A percentile compares a stretch with the other conserved stretches of the same genome.
Evolutionary conservation across 257 asterid species (phyloP).

Genomic region (Solanum clarkiae): DNA sequence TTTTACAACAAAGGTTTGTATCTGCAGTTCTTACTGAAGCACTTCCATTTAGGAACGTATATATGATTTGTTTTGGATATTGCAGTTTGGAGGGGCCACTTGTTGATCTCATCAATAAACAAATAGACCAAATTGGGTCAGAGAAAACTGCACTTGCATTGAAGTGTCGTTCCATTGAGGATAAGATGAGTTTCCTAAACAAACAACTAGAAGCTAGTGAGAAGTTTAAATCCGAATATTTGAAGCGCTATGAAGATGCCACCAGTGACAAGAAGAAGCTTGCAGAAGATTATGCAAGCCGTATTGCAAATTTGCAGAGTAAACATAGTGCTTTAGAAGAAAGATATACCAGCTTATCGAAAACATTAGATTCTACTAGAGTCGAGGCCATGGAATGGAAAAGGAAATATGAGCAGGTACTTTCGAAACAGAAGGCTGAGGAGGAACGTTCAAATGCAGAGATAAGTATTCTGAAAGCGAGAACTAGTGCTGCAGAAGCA

Average conservation of each 20-base stretch:
- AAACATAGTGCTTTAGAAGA: slow-evolving; percentile 74
- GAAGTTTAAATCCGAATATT: slow-evolving; percentile 75
- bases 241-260: slow-evolving; percentile 88
- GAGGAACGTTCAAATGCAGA: slow-evolving; percentile 70
- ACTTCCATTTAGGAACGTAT: not conserved
- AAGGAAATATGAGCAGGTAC: slow-evolving; percentile 68
- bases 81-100: slow-evolving; percentile 93
- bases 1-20: slow-evolving; percentile 78
- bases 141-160: slow-evolving; percentile 77
- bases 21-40: not conserved
- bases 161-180: slow-evolving; percentile 75
- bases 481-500: slow-evolving; percentile 93
- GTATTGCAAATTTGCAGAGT: slow-evolving; percentile 68
- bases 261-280: slow-evolving; percentile 72
- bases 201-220: slow-evolving; percentile 88
- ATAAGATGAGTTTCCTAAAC: slow-evolving; percentile 60
- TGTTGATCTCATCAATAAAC: slow-evolving; percentile 69
- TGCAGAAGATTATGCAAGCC: slow-evolving; percentile 63
- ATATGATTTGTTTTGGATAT: not conserved
- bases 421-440: slow-evolving; percentile 59
- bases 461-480: slow-evolving; percentile 64
- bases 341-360: slow-evolving; percentile 60
- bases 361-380: slow-evolving; percentile 45
- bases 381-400: slow-evolving; percentile 76
- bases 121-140: slow-evolving; percentile 66